Evolutionary conservation across 495 filamentous ascomycete species (phyloP).

Genomic region (Astrothelium macrocarpum): DNA sequence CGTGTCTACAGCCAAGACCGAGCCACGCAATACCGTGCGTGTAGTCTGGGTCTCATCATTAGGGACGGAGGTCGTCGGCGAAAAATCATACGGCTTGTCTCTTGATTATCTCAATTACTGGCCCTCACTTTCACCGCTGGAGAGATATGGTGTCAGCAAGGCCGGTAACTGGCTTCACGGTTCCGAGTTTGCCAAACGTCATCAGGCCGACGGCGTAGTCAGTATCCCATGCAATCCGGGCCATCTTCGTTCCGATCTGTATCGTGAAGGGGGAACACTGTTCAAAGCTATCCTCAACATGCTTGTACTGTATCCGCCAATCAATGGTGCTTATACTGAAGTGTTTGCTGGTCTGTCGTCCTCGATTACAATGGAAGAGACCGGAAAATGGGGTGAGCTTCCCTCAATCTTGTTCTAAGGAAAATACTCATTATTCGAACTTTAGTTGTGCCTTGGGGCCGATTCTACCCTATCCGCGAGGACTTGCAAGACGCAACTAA

Average conservation of each 20-base stretch:
- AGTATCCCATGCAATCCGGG: constrained; percentile 29
- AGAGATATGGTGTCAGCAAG: constrained; percentile 37
- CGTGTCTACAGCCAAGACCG: constrained; percentile 24
- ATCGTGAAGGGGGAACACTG: constrained; percentile 15
- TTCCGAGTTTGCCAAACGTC: constrained; percentile 27
- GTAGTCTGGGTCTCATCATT: constrained; percentile 33
- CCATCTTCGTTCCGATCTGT: constrained; percentile 30
- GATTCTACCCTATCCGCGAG: constrained; percentile 17
- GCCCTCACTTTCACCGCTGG: background rate
- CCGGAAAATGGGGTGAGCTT: constrained; percentile 10
- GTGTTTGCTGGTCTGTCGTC: constrained; percentile 9
- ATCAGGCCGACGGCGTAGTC: constrained; percentile 24
- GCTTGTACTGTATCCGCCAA: constrained; percentile 6
- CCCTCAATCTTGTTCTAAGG: background rate
- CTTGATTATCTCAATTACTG: constrained; percentile 10
- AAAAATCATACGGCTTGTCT: background rate
- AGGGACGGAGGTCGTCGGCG: constrained; percentile 9
- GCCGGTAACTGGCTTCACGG: constrained; percentile 34
- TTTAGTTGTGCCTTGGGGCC: constrained; percentile 30
- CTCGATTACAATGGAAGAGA: constrained; percentile 7
- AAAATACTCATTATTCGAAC: constrained; percentile 9
- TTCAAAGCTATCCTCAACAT: background rate
- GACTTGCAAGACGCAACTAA: constrained; percentile 23
- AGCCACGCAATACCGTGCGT: constrained; percentile 24
- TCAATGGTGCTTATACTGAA: constrained; percentile 12